Base-by-base conservation (phyloP, 1,284 basidiomycete species). In the Tylopilus sp. region DNA sequence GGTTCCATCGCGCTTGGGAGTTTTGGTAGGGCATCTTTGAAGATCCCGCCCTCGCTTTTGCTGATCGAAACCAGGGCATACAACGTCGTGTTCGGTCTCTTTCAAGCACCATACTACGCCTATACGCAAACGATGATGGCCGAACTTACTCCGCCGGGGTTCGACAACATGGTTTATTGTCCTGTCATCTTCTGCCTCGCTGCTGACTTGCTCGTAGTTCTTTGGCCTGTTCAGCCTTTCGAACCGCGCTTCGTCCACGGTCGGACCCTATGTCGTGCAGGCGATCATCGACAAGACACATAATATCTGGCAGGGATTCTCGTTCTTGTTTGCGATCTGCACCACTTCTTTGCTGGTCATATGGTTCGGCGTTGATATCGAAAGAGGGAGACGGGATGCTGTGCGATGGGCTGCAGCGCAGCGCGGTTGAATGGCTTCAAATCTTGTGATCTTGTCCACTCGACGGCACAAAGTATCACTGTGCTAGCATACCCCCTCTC, bases 91-190 rank as follows among this genome's bases (percentile, higher is more conserved):
- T 62, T 53, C 9, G 61, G 61, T 28, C 41, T 63, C n/a, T 89
- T 89, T 74, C 89, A 92, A 67, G 90, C 89, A 8, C 89, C 91
- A 0, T 92, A 91, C 72, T 93, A 89, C 61, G 86, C 89, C 0
- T 89, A 86, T 61, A 78, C 86, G 18, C 88, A 91, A 68, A 90
- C 89, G 1, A 88, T 90, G 86, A 90, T 92, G 86, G 84, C 85
- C 1, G 90, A 92, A 62, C 75, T 92, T 13, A 80, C 84, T 21
- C 87, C 89, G 12, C 86, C 86, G 0, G 89, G 88, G 0, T 91
- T 85, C 57, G 87, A 91, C 59, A 89, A 90, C 60, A 89, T 88
- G 86, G 82, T 79, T 48, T 26, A 68, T 53, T 9, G 9, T 2
- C 36, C 10, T 19, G 3, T 18, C 12, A 7, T 15, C 11, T 16